Conservation (phyloP, 2,329 filamentous ascomycete genomes). For the Paradendryphiella salina region DNA sequence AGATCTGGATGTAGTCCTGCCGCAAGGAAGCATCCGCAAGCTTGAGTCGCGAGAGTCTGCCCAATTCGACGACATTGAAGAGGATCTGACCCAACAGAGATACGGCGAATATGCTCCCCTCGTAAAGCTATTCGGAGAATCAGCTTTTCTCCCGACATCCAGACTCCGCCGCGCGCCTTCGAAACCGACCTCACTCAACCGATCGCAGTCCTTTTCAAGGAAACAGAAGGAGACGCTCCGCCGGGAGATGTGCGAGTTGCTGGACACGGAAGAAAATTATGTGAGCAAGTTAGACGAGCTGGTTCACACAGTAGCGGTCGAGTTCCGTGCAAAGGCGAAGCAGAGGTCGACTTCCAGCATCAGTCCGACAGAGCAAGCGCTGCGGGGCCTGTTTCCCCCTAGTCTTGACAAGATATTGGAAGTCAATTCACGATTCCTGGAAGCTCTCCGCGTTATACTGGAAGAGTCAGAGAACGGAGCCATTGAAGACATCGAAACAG, state of each 20-base stretch:
- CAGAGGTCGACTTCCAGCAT: slow-evolving; percentile 61
- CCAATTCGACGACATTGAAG: slow-evolving; percentile 63
- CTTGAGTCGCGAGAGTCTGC: slow-evolving; percentile 56
- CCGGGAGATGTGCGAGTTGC: slow-evolving; percentile 84
- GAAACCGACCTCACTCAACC: slow-evolving; percentile 77
- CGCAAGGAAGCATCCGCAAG: slow-evolving; percentile 68
- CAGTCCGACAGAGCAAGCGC: slow-evolving; percentile 71
- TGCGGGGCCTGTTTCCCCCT: slow-evolving; percentile 77
- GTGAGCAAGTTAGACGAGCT: slow-evolving; percentile 84
- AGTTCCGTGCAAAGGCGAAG: slow-evolving; percentile 73
- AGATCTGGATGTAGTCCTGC: slow-evolving; percentile 85
- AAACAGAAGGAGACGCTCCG: slow-evolving; percentile 83
- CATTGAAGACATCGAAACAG: slow-evolving; percentile 70
- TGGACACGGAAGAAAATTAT: slow-evolving; percentile 93
- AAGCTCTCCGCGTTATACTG: slow-evolving; percentile 73
- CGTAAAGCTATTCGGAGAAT: slow-evolving; percentile 78
- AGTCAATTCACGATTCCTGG: slow-evolving; percentile 79
- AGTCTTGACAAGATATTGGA: slow-evolving; percentile 80
- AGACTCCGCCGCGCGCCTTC: slow-evolving; percentile 84
- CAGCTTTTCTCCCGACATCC: slow-evolving; percentile 83
- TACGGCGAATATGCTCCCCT: slow-evolving; percentile 79
- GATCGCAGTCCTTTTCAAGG: slow-evolving; percentile 74
- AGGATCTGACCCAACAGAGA: slow-evolving; percentile 68
- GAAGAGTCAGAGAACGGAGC: slow-evolving; percentile 83
- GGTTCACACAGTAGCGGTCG: slow-evolving; percentile 76